phyloP scores from a whole-genome alignment of 352 stramenopile genomes.

The Blastocystis sp. region DNA sequence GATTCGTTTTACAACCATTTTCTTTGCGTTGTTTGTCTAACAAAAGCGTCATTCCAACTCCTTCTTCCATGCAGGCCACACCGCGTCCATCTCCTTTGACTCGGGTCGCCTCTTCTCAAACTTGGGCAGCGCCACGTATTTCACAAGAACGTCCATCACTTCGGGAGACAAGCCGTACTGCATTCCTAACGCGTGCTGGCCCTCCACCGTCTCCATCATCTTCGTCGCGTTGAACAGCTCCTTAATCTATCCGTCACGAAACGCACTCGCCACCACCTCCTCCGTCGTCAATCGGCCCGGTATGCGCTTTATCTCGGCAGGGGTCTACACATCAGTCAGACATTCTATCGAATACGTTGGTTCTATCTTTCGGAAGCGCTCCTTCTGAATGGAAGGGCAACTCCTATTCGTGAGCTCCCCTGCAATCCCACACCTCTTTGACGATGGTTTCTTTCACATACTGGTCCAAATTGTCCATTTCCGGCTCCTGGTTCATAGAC shows the following conservation, averaged over 20 bases:
- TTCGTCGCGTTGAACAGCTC: not conserved
- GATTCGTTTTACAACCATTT: constrained; percentile 1
- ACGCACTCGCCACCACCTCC: not conserved
- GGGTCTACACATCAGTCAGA: constrained; percentile 18
- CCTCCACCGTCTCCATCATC: not conserved
- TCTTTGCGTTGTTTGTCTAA: constrained; percentile 5
- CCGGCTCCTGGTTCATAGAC: not conserved
- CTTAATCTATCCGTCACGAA: not conserved
- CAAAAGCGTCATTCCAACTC: constrained; percentile 15
- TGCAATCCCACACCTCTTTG: constrained; percentile 17
- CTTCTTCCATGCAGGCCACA: constrained; percentile 48
- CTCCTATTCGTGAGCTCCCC: no score
- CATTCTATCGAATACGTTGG: not conserved
- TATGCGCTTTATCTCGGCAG: not conserved
- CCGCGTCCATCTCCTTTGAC: constrained; percentile 50
- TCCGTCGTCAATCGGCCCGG: constrained; percentile 19
- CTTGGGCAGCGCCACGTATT: constrained; percentile 26
- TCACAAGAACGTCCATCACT: not conserved
- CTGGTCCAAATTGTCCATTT: not conserved
- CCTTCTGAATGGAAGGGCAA: constrained; percentile 35
- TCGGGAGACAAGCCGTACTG: constrained; percentile 14
- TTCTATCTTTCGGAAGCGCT: constrained; percentile 8
- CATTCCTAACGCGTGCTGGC: not conserved
- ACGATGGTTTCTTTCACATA: not conserved
- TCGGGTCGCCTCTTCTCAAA: constrained; percentile 37